Evolutionary conservation across 176 grass and related monocot species (phyloP).

Genomic region (Cymbopogon citratus): DNA sequence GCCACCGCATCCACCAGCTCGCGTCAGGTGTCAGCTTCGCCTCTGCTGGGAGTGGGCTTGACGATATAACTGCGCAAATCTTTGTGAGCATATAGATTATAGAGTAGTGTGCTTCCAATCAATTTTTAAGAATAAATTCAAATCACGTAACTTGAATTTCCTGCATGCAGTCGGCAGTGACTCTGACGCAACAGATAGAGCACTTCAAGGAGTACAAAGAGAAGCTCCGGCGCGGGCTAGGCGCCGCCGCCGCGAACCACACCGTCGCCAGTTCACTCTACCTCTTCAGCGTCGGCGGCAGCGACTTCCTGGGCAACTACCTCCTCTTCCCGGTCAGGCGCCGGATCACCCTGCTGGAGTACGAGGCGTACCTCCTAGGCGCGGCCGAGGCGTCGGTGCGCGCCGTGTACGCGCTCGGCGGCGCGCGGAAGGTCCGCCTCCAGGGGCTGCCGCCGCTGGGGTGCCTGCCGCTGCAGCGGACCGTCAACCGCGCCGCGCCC

Average conservation of each 20-base stretch:
- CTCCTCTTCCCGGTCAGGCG: constrained; percentile 13
- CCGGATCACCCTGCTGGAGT: constrained; percentile 29
- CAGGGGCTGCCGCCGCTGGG: constrained; percentile 57
- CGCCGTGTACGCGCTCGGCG: constrained; percentile 34
- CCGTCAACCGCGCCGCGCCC: not conserved
- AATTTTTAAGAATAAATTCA: too few species aligned
- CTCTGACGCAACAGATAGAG: constrained; percentile 11
- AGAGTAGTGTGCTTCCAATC: too few species aligned
- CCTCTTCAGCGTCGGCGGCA: constrained; percentile 46
- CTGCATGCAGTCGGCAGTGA: constrained; percentile 22
- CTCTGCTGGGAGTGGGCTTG: constrained; percentile 52
- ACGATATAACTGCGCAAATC: constrained; percentile 41
- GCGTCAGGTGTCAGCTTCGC: constrained; percentile 59
- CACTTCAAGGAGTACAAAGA: constrained; percentile 31
- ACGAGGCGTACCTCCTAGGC: constrained; percentile 27
- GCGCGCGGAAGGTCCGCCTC: constrained; percentile 38
- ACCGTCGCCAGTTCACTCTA: not conserved
- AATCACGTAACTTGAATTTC: not conserved
- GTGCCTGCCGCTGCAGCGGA: constrained; percentile 46
- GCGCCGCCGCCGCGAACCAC: not conserved
- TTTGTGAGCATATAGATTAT: too few species aligned
- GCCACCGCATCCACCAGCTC: constrained; percentile 29
- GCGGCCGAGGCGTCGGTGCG: constrained; percentile 28
- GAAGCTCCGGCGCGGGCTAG: not conserved
- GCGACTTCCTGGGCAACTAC: constrained; percentile 65